These are phyloP conservation scores for Russula dissimulans DNA, from an alignment of 768 basidiomycete species.

Conservation along the genomic window DNA sequence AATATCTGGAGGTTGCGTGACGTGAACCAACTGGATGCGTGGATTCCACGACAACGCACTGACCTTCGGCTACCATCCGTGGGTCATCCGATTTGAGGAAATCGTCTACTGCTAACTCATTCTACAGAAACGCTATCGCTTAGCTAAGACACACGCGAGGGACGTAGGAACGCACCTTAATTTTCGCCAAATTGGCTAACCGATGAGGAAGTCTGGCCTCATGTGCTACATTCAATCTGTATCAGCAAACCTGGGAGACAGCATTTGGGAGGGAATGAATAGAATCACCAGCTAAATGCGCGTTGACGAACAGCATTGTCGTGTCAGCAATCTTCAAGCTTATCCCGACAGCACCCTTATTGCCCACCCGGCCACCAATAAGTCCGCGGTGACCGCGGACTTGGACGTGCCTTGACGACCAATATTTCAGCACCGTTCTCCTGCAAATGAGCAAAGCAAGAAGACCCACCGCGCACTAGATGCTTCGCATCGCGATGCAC, in stretches of 20 bases:
- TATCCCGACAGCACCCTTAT: slow-evolving; percentile 91
- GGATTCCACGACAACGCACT: slow-evolving; percentile 9
- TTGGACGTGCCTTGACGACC: slow-evolving; percentile 52
- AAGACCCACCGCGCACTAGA: slow-evolving; percentile 47
- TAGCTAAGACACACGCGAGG: neutral
- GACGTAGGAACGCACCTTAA: slow-evolving; percentile 46
- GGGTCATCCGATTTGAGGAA: slow-evolving; percentile 61
- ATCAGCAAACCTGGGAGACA: neutral
- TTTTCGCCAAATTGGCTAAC: slow-evolving; percentile 81
- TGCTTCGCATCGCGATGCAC: slow-evolving; percentile 61
- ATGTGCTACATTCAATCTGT: slow-evolving; percentile 42
- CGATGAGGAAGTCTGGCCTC: slow-evolving; percentile 68
- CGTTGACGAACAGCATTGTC: slow-evolving; percentile 82
- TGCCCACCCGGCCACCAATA: slow-evolving; percentile 85
- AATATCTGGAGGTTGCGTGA: slow-evolving; percentile 42
- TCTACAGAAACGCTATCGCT: slow-evolving; percentile 28
- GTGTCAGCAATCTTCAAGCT: slow-evolving; percentile 75
- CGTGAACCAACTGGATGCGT: neutral
- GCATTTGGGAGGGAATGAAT: neutral
- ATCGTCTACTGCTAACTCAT: slow-evolving; percentile 70
- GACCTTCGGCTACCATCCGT: slow-evolving; percentile 63
- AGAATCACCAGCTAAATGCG: slow-evolving; percentile 71
- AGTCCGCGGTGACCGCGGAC: slow-evolving; percentile 83
- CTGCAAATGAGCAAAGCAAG: neutral
- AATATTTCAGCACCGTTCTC: slow-evolving; percentile 3